Conservation (phyloP, 106 monocot species). For the Chionographis japonica region DNA sequence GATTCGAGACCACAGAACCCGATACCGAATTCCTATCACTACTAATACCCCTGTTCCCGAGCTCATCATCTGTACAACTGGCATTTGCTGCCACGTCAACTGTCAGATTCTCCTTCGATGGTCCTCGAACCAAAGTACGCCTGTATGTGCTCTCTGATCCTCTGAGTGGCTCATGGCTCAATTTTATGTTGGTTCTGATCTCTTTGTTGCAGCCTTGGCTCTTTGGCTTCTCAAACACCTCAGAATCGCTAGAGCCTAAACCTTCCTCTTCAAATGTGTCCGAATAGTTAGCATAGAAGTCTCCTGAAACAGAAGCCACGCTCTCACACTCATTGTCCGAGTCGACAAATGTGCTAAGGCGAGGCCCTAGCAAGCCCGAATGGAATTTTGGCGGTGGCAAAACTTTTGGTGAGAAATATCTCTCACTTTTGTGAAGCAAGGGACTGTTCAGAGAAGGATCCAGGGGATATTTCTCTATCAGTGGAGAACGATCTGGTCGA, state of each 20-base stretch:
- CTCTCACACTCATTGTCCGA: conserved; percentile 64
- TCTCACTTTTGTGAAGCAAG: conserved; percentile 18
- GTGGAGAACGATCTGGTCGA: conserved; percentile 36
- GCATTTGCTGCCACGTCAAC: conserved; percentile 33
- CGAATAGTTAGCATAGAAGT: conserved; percentile 41
- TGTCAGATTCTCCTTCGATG: conserved; percentile 63
- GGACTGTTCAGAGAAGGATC: conserved; percentile 13
- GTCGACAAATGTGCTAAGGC: conserved; percentile 9
- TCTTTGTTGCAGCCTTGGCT: conserved; percentile 31
- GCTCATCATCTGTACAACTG: neutral
- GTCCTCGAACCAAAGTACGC: conserved; percentile 41
- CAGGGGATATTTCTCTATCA: conserved; percentile 35
- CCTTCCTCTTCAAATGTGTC: conserved; percentile 57
- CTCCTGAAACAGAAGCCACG: conserved; percentile 43
- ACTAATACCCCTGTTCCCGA: neutral
- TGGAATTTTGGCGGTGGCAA: conserved; percentile 46
- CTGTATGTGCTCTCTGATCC: neutral
- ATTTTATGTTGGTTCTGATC: conserved; percentile 10
- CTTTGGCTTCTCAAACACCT: conserved; percentile 32
- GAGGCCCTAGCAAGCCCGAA: conserved; percentile 30
- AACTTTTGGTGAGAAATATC: conserved; percentile 37
- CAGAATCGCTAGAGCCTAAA: conserved; percentile 40
- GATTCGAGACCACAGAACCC: neutral
- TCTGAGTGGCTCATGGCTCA: conserved; percentile 8
- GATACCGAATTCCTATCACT: conserved; percentile 5